Conservation (phyloP, 2,329 filamentous ascomycete genomes). For the Colletotrichum magnum region DNA sequence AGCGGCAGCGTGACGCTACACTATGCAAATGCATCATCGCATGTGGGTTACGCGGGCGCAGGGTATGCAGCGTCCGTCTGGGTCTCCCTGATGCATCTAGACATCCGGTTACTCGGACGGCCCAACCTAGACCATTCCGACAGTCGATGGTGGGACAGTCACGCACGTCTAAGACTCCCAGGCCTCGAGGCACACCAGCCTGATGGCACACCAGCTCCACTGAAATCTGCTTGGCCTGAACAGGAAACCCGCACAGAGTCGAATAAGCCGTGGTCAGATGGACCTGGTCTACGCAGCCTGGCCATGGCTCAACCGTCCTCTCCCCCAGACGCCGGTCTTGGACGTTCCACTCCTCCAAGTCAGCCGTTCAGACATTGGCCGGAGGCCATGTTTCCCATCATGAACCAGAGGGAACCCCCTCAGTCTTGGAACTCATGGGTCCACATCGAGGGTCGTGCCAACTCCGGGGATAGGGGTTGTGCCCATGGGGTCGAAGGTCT, state of each 20-base stretch:
- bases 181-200: neutral
- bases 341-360: slow-evolving; percentile 36
- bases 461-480: neutral
- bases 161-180: neutral
- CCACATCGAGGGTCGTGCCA: neutral
- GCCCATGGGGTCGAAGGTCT: neutral
- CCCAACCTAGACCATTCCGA: neutral
- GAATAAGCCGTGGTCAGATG: slow-evolving; percentile 2
- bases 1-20: neutral
- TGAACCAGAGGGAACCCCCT: slow-evolving; percentile 6
- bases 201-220: slow-evolving; percentile 10
- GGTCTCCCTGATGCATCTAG: slow-evolving; percentile 4
- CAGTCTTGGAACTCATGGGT: slow-evolving; percentile 6
- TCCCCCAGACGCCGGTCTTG: slow-evolving; percentile 20
- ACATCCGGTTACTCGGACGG: neutral
- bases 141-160: neutral
- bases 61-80: neutral
- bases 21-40: neutral
- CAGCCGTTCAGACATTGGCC: slow-evolving; percentile 16
- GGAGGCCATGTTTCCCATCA: slow-evolving; percentile 12
- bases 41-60: slow-evolving; percentile 1
- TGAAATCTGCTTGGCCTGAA: slow-evolving; percentile 17
- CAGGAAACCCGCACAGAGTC: neutral
- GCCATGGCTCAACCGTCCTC: slow-evolving; percentile 1
- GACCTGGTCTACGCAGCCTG: neutral